Percentiles rank a stretch among this genome's conserved stretches.
Conservation (phyloP, 2,329 filamentous ascomycete genomes). For the Penicillium decumbens region DNA sequence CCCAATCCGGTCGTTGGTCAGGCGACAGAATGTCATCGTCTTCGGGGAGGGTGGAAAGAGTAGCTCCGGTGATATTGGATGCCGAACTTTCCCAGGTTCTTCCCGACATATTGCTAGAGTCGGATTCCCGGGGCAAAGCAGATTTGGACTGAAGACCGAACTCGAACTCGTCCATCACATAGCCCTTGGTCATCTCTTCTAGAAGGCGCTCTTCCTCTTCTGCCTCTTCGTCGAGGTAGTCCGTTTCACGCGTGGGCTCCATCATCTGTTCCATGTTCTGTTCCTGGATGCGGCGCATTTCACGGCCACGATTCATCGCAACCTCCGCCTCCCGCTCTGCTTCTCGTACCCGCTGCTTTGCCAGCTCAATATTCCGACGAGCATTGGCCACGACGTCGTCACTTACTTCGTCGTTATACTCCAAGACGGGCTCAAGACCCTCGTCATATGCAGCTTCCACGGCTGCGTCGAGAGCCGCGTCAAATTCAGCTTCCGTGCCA, state of each 20-base stretch:
- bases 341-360: slow-evolving; percentile 69
- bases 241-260: slow-evolving; percentile 29
- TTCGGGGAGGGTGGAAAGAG: slow-evolving; percentile 70
- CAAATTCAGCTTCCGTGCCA: slow-evolving; percentile 82
- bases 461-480: slow-evolving; percentile 87
- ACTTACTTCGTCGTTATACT: slow-evolving; percentile 28
- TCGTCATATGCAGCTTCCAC: slow-evolving; percentile 96
- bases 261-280: slow-evolving; percentile 20
- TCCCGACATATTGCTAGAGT: slow-evolving; percentile 72
- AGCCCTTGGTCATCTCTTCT: slow-evolving; percentile 83
- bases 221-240: slow-evolving; percentile 58
- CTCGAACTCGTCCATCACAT: slow-evolving; percentile 76
- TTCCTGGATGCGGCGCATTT: slow-evolving; percentile 47
- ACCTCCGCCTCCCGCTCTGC: slow-evolving; percentile 66
- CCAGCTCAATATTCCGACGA: slow-evolving; percentile 65
- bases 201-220: slow-evolving; percentile 72
- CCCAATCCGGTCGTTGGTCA: slow-evolving; percentile 33
- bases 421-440: slow-evolving; percentile 66
- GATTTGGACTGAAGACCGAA: slow-evolving; percentile 66
- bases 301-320: slow-evolving; percentile 57
- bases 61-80: slow-evolving; percentile 65
- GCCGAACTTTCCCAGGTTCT: slow-evolving; percentile 77
- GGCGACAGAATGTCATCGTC: slow-evolving; percentile 44
- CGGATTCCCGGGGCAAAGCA: slow-evolving; percentile 69
- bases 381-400: slow-evolving; percentile 47